Base-by-base conservation (phyloP, 306 rosid species). In the Cucurbita maxima region DNA sequence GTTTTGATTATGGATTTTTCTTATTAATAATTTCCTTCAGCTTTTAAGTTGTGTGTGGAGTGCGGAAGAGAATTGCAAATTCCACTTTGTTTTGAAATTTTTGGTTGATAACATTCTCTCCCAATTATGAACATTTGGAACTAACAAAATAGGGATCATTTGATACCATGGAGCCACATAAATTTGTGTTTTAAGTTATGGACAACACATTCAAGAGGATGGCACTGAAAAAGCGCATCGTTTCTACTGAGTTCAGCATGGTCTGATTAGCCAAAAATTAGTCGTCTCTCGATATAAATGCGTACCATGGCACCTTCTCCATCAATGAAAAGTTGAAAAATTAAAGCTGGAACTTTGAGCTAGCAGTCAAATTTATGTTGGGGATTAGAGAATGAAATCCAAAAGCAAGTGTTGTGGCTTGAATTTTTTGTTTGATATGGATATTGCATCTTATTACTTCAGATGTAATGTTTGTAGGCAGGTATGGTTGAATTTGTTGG, bases 401-500 rank as follows among this genome's bases (percentile, higher is more conserved):
- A 3, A 47, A 69, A 69, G 58, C 58, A 69, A 50, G 3, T 48
- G 9, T 70, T 30, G 45, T 48, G 45, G 74, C 14, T 48, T 69
- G n/a, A 69, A 4, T 75, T 13, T 90, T 80, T 12, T 38, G 20
- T 45, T 36, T 68, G 75, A 72, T 51, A 69, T 79, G 76, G 78
- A 68, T 69, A 62, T 77, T 72, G 53, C 61, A 70, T 83, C 81
- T 79, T 60, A 71, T 80, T 84, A 81, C 64, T 78, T 54, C 55
- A 14, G 51, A 59, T 81, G 67, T 77, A 87, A 78, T 81, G 76
- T 79, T 63, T 88, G 80, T 85, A 94, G 98, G 98, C 96, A 79
- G 98, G 97, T 79, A 94, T 88, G 98, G 90, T 94, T 72, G 97
- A 94, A 86, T 93, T 93, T 84, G 87, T 93, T 60, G 98, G 98